phyloP scores from a whole-genome alignment of 2,329 filamentous ascomycete species.

The Hypocreales sp. region DNA sequence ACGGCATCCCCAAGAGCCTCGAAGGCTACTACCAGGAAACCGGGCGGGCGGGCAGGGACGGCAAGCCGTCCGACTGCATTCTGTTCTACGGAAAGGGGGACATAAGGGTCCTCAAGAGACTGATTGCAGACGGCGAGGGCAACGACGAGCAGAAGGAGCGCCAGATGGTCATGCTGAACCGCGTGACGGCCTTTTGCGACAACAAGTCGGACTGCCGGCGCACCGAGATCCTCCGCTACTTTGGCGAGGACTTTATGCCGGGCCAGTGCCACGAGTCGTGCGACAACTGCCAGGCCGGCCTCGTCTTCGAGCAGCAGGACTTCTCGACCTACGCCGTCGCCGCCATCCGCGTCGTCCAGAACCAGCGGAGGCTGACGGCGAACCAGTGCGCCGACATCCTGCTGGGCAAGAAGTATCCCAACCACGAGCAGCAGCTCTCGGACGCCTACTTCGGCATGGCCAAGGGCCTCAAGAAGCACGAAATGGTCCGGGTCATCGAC shows the following conservation, averaged over 20 bases:
- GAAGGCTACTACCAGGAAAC: slow-evolving; percentile 99
- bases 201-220: slow-evolving; percentile 79
- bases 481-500: slow-evolving; percentile 74
- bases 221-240: slow-evolving; percentile 82
- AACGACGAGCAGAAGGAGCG: slow-evolving; percentile 66
- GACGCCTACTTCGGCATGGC: slow-evolving; percentile 53
- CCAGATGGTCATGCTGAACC: slow-evolving; percentile 71
- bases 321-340: slow-evolving; percentile 60
- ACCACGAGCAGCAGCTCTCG: slow-evolving; percentile 35
- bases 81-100: slow-evolving; percentile 79
- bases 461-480: slow-evolving; percentile 52
- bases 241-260: slow-evolving; percentile 67
- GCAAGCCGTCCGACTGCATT: slow-evolving; percentile 74
- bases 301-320: slow-evolving; percentile 57
- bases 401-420: slow-evolving; percentile 50
- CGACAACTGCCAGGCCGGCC: slow-evolving; percentile 74
- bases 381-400: slow-evolving; percentile 76
- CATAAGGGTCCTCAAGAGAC: slow-evolving; percentile 53
- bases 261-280: slow-evolving; percentile 61
- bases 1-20: slow-evolving; percentile 82
- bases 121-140: slow-evolving; percentile 74
- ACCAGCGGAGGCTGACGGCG: slow-evolving; percentile 50
- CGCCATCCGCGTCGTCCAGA: slow-evolving; percentile 52
- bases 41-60: slow-evolving; percentile 84
- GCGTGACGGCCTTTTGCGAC: slow-evolving; percentile 77